A percentile compares a stretch with the other conserved stretches of the same genome.
Evolutionary conservation across 768 basidiomycete species (phyloP).

Genomic region (Neoboletus subvelutipes): DNA sequence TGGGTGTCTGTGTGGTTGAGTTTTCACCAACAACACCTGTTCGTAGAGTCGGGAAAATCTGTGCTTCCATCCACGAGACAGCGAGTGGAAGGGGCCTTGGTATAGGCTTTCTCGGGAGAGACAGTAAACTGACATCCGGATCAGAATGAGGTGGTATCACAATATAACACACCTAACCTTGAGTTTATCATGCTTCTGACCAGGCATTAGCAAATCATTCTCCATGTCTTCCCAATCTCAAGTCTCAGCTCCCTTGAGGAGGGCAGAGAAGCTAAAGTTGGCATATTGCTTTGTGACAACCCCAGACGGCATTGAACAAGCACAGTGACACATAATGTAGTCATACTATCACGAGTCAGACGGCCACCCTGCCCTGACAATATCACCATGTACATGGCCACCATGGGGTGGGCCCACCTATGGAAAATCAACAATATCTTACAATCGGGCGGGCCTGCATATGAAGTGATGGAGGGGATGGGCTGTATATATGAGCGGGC

Average conservation of each 20-base stretch:
- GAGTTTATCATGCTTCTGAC: conserved; percentile 30
- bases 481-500: no score
- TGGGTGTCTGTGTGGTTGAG: conserved; percentile 38
- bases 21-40: conserved; percentile 53
- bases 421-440: no score
- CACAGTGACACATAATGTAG: no score
- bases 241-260: conserved; percentile 63
- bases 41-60: conserved; percentile 1
- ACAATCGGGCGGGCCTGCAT: no score
- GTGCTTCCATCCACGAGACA: conserved; percentile 49
- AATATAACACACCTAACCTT: conserved; percentile 17
- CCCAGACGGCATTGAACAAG: conserved; percentile 10
- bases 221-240: conserved; percentile 70
- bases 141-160: conserved; percentile 2
- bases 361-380: no score
- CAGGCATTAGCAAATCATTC: conserved; percentile 48
- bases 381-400: no score
- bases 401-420: no score
- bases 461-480: no score
- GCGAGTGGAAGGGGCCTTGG: conserved; percentile 46
- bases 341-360: no score
- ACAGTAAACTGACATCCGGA: conserved; percentile 8
- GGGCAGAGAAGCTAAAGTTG: conserved; percentile 44
- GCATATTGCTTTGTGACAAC: no score
- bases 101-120: conserved; percentile 18